Conservation (phyloP, 2,329 filamentous ascomycete species). For the Pseudogymnoascus sp. region DNA sequence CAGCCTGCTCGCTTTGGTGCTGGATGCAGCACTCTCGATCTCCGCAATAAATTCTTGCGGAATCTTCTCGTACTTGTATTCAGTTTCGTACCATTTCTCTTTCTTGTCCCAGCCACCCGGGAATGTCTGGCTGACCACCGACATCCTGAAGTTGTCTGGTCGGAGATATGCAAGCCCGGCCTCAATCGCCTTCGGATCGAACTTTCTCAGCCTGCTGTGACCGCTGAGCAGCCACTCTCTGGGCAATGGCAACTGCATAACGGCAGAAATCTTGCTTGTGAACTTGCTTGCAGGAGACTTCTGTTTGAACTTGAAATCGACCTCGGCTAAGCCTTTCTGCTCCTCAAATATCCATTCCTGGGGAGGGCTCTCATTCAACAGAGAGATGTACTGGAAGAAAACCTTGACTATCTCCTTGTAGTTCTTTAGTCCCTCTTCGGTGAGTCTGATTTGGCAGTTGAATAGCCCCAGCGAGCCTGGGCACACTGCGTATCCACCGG, state of each 20-base stretch:
- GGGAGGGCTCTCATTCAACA: slow-evolving; percentile 71
- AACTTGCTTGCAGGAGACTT: slow-evolving; percentile 86
- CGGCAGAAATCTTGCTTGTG: slow-evolving; percentile 71
- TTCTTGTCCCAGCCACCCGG: slow-evolving; percentile 79
- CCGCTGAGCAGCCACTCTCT: slow-evolving; percentile 83
- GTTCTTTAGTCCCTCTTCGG: slow-evolving; percentile 47
- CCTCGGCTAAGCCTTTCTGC: slow-evolving; percentile 79
- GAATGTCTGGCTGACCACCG: slow-evolving; percentile 71
- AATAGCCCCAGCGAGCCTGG: slow-evolving; percentile 57
- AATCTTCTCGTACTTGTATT: slow-evolving; percentile 78
- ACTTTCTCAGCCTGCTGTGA: slow-evolving; percentile 65
- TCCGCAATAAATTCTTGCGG: slow-evolving; percentile 65
- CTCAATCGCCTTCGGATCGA: slow-evolving; percentile 68
- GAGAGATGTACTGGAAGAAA: slow-evolving; percentile 73
- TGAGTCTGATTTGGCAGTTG: slow-evolving; percentile 55
- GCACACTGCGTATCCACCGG: slow-evolving; percentile 54
- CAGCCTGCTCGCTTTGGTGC: slow-evolving; percentile 49
- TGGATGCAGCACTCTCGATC: slow-evolving; percentile 54
- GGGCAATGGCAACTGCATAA: slow-evolving; percentile 87
- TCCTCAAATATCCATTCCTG: slow-evolving; percentile 94
- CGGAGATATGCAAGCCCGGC: slow-evolving; percentile 64
- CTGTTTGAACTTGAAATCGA: slow-evolving; percentile 91
- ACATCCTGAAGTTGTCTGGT: slow-evolving; percentile 84
- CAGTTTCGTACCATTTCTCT: slow-evolving; percentile 97
- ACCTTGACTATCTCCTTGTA: slow-evolving; percentile 60